Conservation (phyloP, 495 filamentous ascomycete genomes). For the Aspergillus avenaceus region DNA sequence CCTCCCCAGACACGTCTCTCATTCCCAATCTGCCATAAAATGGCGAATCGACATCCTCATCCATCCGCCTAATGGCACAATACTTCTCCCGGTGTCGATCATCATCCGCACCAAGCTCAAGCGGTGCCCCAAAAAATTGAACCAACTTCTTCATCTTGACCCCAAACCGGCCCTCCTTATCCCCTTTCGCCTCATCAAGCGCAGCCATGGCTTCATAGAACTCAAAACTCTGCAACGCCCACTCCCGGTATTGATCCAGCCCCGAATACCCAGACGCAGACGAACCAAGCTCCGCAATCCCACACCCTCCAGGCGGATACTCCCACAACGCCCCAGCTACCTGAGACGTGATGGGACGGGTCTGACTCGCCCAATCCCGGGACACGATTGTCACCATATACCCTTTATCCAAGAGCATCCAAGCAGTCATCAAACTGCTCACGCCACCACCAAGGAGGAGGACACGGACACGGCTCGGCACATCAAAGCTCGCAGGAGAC, state of each 20-base stretch:
- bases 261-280: not conserved
- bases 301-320: slow-evolving; percentile 44
- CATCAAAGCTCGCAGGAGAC: too few relatives aligned
- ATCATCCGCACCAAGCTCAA: not conserved
- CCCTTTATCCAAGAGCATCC: slow-evolving; percentile 43
- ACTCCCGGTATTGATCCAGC: not conserved
- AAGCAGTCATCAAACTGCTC: slow-evolving; percentile 36
- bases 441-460: slow-evolving; percentile 44
- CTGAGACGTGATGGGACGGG: slow-evolving; percentile 40
- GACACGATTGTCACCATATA: slow-evolving; percentile 44
- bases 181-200: not conserved
- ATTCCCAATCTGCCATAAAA: not conserved
- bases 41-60: not conserved
- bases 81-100: not conserved
- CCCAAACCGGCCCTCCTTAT: not conserved
- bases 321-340: slow-evolving; percentile 49
- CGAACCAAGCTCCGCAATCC: slow-evolving; percentile 5
- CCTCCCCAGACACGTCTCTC: slow-evolving; percentile 5
- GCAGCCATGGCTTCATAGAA: not conserved
- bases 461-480: too few relatives aligned
- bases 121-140: not conserved
- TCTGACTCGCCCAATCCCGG: slow-evolving; percentile 31
- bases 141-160: not conserved
- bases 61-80: not conserved
- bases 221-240: not conserved